Evolutionary conservation across 768 basidiomycete genomes (phyloP).

Genomic region (Boletus vinaceobasis): DNA sequence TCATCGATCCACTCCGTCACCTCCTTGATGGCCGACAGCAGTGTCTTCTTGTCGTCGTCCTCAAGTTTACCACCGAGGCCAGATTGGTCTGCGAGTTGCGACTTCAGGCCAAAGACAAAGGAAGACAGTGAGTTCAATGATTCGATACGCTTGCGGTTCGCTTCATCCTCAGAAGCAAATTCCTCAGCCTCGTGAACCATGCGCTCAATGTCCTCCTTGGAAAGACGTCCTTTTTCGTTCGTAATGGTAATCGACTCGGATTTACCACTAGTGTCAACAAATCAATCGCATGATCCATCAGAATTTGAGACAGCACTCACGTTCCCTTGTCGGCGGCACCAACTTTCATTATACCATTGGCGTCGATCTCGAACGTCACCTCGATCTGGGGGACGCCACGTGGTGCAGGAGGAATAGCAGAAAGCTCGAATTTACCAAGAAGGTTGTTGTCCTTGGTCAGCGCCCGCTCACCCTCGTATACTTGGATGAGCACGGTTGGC

Average conservation of each 20-base stretch:
- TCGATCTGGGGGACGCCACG: conserved; percentile 98
- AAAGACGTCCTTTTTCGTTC: conserved; percentile 92
- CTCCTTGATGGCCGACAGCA: conserved; percentile 81
- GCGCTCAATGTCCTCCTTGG: conserved; percentile 88
- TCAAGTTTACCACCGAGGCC: conserved; percentile 88
- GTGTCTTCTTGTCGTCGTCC: conserved; percentile 79
- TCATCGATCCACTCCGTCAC: conserved; percentile 90
- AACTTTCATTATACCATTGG: conserved; percentile 95
- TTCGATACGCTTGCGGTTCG: conserved; percentile 79
- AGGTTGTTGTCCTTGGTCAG: conserved; percentile 98
- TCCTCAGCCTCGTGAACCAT: conserved; percentile 96
- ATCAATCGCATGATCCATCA: neutral
- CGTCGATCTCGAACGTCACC: conserved; percentile 93
- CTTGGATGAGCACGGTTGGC: conserved; percentile 94
- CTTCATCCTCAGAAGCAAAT: conserved; percentile 77
- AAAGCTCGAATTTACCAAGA: conserved; percentile 95
- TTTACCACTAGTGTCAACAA: conserved; percentile 54
- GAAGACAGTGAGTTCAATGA: conserved; percentile 79
- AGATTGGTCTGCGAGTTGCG: conserved; percentile 79
- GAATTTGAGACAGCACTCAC: conserved; percentile 37
- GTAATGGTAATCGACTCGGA: conserved; percentile 89
- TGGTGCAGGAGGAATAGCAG: conserved; percentile 89
- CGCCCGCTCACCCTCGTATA: conserved; percentile 95
- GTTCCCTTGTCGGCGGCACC: conserved; percentile 92
- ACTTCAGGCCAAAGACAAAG: conserved; percentile 84